Conservation (phyloP, 2,329 filamentous ascomycete species). For the Rutstroemia sp. region DNA sequence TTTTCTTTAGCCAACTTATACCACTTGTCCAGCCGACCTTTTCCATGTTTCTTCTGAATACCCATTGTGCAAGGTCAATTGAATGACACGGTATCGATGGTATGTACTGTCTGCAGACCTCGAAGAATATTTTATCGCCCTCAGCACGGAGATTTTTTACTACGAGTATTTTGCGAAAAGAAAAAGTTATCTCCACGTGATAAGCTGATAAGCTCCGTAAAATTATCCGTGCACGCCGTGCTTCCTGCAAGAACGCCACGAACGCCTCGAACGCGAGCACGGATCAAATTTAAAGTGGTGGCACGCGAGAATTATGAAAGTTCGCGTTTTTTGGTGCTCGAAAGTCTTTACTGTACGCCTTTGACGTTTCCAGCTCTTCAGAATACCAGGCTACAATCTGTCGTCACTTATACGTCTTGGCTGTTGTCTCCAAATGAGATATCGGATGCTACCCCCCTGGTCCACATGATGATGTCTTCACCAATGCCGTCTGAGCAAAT, state of each 20-base stretch:
- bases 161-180: no score
- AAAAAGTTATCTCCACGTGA: conserved; percentile 3
- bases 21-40: conserved; percentile 98
- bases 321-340: not conserved
- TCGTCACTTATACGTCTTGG: no score
- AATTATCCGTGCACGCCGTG: not conserved
- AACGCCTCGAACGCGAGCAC: conserved; percentile 4
- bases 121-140: no score
- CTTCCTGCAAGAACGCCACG: not conserved
- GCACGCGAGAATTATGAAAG: not conserved
- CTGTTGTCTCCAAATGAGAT: no score
- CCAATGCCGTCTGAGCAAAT: not conserved
- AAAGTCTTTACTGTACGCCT: not conserved
- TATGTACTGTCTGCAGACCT: no score
- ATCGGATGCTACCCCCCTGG: not conserved
- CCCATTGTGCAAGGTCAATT: conserved; percentile 54
- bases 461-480: conserved; percentile 5
- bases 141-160: no score
- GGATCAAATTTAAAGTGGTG: conserved; percentile 2
- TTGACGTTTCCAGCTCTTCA: not conserved
- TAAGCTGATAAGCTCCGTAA: not conserved
- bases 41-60: conserved; percentile 98
- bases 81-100: not conserved
- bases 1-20: conserved; percentile 98
- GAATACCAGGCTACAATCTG: not conserved